phyloP scores from a whole-genome alignment of 306 rosid genomes.

The Mimosa pudica region DNA sequence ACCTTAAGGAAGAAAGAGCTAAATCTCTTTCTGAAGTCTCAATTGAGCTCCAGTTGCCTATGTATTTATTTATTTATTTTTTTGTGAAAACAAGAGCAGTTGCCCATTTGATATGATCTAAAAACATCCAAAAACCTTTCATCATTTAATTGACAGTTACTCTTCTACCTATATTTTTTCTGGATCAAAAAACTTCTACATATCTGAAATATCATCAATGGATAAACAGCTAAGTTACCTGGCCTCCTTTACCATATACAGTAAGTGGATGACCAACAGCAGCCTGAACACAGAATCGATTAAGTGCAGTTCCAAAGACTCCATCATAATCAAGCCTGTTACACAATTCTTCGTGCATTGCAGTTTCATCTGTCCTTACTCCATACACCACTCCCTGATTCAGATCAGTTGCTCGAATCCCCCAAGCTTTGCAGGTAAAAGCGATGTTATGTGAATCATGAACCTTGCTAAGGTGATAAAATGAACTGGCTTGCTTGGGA shows the following conservation, averaged over 20 bases:
- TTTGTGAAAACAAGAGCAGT: too few relatives aligned
- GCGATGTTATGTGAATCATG: conserved; percentile 96
- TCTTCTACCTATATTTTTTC: conserved; percentile 19
- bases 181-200: conserved; percentile 7
- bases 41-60: too few relatives aligned
- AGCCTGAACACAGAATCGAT: conserved; percentile 96
- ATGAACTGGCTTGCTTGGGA: conserved; percentile 98
- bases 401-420: conserved; percentile 91
- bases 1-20: too few relatives aligned
- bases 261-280: conserved; percentile 98
- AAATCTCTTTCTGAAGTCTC: too few relatives aligned
- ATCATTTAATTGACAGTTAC: conserved; percentile 10
- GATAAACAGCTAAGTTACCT: conserved; percentile 54
- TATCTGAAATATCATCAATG: conserved; percentile 15
- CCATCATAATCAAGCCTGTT: conserved; percentile 96
- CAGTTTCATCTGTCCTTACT: conserved; percentile 81
- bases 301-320: conserved; percentile 91
- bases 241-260: conserved; percentile 98
- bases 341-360: conserved; percentile 75
- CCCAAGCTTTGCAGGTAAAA: conserved; percentile 99
- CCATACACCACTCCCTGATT: conserved; percentile 99
- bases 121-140: too few relatives aligned
- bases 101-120: too few relatives aligned
- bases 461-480: conserved; percentile 95
- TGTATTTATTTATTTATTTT: too few relatives aligned